phyloP scores from a whole-genome alignment of 2,329 filamentous ascomycete species.

The Pseudogymnoascus sp. region DNA sequence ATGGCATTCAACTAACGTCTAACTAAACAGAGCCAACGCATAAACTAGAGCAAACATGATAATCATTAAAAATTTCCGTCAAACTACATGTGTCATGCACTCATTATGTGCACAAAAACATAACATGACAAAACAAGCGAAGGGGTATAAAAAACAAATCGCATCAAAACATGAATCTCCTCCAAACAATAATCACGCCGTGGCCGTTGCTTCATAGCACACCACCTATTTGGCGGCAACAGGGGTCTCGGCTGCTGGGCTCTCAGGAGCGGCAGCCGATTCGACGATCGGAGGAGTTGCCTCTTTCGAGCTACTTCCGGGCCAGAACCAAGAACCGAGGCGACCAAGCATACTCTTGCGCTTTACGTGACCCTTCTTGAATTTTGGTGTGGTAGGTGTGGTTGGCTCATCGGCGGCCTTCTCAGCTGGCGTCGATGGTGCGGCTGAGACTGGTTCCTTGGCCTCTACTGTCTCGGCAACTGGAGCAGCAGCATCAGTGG shows the following conservation, averaged over 20 bases:
- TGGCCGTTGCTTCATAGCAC: conserved; percentile 1
- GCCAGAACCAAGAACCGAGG: conserved; percentile 1
- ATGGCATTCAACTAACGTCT: conserved; percentile 2
- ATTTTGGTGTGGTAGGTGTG: not conserved
- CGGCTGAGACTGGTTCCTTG: not conserved
- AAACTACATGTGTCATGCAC: conserved; percentile 1
- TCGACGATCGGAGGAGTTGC: not conserved
- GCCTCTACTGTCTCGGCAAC: not conserved
- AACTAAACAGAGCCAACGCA: conserved; percentile 5
- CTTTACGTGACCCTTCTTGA: conserved; percentile 4
- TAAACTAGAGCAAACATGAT: conserved; percentile 1
- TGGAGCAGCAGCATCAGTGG: not conserved
- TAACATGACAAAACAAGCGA: conserved; percentile 7
- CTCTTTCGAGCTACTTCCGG: conserved; percentile 1
- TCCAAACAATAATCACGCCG: not conserved
- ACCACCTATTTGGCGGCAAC: not conserved
- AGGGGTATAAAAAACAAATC: conserved; percentile 6
- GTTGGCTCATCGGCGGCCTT: not conserved
- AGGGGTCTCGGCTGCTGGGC: not conserved
- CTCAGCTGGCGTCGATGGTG: conserved; percentile 2
- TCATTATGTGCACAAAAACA: conserved; percentile 8
- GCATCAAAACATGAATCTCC: conserved; percentile 8
- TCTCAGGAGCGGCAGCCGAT: not conserved
- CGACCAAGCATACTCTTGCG: not conserved
- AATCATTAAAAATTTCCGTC: conserved; percentile 8